Percentiles rank a stretch among this genome's conserved stretches.
These are phyloP conservation scores for Chaetomium sp. DNA, from an alignment of 2,329 filamentous ascomycete genomes.

Conservation along the genomic window DNA sequence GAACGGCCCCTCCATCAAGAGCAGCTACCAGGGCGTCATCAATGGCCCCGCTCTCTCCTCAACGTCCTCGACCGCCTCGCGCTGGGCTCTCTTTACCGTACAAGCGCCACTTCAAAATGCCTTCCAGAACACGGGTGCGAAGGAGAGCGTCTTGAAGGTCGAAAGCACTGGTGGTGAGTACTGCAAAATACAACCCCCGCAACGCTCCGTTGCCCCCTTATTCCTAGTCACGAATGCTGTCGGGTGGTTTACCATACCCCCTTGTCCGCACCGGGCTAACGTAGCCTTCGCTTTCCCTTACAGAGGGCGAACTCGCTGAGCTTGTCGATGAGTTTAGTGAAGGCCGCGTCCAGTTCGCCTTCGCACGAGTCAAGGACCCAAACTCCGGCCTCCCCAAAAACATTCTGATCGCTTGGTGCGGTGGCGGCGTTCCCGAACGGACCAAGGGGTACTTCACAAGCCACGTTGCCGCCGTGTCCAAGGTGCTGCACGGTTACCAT, in stretches of 20 bases:
- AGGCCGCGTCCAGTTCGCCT: constrained; percentile 93
- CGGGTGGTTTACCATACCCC: no score
- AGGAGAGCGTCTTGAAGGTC: constrained; percentile 94
- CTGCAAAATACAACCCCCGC: no score
- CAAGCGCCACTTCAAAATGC: constrained; percentile 87
- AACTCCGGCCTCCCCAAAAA: constrained; percentile 86
- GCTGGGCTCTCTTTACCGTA: constrained; percentile 93
- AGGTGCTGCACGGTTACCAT: constrained; percentile 93
- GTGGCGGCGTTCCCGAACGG: constrained; percentile 93
- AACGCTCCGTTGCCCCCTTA: no score
- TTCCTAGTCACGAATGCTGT: no score
- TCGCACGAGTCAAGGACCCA: constrained; percentile 91
- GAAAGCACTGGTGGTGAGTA: constrained; percentile 75
- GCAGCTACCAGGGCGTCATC: constrained; percentile 60
- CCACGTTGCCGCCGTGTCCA: constrained; percentile 81
- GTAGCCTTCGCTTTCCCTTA: not conserved
- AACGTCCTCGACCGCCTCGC: constrained; percentile 73
- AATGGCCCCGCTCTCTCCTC: constrained; percentile 45
- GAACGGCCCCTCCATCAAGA: constrained; percentile 78
- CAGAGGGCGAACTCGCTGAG: constrained; percentile 85
- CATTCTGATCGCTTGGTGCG: constrained; percentile 93
- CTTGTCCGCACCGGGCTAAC: constrained; percentile 6
- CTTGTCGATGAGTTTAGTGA: constrained; percentile 95
- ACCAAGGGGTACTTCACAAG: constrained; percentile 99
- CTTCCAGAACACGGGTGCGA: constrained; percentile 78